Base-by-base conservation (phyloP, 805 yeast species). In the Candida adriatica region DNA sequence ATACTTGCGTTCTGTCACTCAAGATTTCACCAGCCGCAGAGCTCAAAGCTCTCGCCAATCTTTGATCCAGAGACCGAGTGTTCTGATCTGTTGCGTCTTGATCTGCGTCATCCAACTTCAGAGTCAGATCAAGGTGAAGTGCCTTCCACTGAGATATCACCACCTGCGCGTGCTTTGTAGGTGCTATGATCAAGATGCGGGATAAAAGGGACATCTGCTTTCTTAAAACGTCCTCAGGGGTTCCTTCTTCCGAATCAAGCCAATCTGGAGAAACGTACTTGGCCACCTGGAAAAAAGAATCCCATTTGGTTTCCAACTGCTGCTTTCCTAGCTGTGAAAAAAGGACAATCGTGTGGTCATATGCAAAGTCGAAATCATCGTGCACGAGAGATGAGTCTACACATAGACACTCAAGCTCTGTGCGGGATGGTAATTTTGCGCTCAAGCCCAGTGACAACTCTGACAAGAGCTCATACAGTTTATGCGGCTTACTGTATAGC, bases 321-420 rank as follows among this genome's bases (percentile, higher is more conserved):
- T 18, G 39, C 30, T 6, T 28, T 13, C 11, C 27, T 2, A 7
- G 24, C 5, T 18, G 17, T 47, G 29, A 42, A 30, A 36, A 36
- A 38, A 42, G 16, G 61, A 57, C 8, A 73, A 46, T 24, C 73
- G 50, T 14, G 55, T 60, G n/a, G 44, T 43, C 1, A 71, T 50
- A 26, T 0, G 94, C 87, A 41, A 62, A 73, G 2, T 53, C 51
- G 43, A 83, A 82, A 51, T 83, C 79, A 37, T 63, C 59, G 29
- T 79, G 73, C 1, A 68, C 73, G 17, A 82, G 59, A 0, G 94
- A 73, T 27, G 79, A 66, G 42, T 82, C 85, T 15, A 85, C 73
- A 44, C 84, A 79, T 24, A 72, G 63, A 11, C 65, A 56, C 33
- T 62, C 51, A 6, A 71, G 38, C 8, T 37, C 43, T 6, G 33